phyloP scores from a whole-genome alignment of 179 eudicot species.

The Carnegiea gigantea region DNA sequence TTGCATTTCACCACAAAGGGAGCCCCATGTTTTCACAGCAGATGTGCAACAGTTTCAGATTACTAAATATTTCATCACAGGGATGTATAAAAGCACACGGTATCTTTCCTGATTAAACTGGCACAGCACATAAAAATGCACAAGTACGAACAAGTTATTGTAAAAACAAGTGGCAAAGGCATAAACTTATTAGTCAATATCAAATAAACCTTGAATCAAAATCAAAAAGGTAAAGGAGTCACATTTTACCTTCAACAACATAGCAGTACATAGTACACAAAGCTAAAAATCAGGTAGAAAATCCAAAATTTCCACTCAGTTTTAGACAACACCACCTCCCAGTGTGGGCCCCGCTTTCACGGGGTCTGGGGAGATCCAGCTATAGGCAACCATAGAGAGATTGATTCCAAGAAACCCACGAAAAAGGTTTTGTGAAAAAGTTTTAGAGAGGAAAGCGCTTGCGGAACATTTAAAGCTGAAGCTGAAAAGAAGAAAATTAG shows the following conservation, averaged over 20 bases:
- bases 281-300: not conserved
- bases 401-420: no score
- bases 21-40: constrained; percentile 1
- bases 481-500: no score
- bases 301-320: no score
- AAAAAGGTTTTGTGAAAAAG: no score
- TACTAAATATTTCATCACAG: constrained; percentile 7
- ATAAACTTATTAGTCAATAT: not conserved
- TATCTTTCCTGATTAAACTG: not conserved
- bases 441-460: no score
- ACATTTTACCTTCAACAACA: not conserved
- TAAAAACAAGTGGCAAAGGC: not conserved
- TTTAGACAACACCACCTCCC: no score
- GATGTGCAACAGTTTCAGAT: not conserved
- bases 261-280: not conserved
- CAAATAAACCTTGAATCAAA: not conserved
- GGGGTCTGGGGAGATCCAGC: no score
- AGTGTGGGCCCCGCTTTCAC: no score
- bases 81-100: not conserved
- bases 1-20: not conserved
- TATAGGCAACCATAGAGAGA: no score
- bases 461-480: no score
- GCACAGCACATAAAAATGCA: not conserved
- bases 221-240: not conserved
- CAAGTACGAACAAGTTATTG: not conserved